phyloP scores from a whole-genome alignment of 495 filamentous ascomycete genomes.

The Geopyxis carbonaria region DNA sequence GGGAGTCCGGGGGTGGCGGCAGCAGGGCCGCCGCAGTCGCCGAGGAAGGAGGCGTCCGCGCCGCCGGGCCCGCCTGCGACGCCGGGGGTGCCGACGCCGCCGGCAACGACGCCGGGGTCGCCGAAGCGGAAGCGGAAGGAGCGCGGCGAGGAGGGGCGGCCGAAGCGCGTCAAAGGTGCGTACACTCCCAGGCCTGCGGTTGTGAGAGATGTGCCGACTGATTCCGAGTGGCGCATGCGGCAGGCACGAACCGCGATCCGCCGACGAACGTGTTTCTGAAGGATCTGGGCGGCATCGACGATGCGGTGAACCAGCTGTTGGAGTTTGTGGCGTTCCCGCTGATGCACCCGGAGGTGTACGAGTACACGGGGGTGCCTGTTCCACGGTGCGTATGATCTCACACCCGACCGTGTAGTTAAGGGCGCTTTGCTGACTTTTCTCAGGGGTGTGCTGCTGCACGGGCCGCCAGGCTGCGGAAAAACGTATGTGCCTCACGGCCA shows the following conservation, averaged over 20 bases:
- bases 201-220: conserved; percentile 28
- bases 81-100: conserved; percentile 5
- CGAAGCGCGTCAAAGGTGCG: conserved; percentile 17
- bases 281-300: conserved; percentile 74
- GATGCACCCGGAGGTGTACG: conserved; percentile 39
- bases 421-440: too few relatives aligned
- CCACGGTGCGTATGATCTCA: too few relatives aligned
- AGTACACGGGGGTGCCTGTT: conserved; percentile 52
- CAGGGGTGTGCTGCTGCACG: conserved; percentile 82
- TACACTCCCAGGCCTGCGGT: conserved; percentile 6
- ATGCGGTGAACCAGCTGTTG: conserved; percentile 57
- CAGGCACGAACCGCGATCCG: conserved; percentile 34
- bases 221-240: conserved; percentile 28
- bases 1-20: conserved; percentile 20
- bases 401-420: too few relatives aligned
- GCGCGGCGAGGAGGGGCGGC: conserved; percentile 17
- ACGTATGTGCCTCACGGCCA: too few relatives aligned
- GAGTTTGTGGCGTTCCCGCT: conserved; percentile 72
- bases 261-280: conserved; percentile 59
- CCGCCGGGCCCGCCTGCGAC: conserved; percentile 1
- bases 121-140: conserved; percentile 24
- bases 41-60: conserved; percentile 3
- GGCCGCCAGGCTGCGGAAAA: conserved; percentile 89
- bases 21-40: conserved; percentile 8
- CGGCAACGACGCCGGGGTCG: conserved; percentile 5